These are phyloP conservation scores for Haplosporangium gracile DNA, from an alignment of 192 early-diverging fungal genomes.

Conservation along the genomic window DNA sequence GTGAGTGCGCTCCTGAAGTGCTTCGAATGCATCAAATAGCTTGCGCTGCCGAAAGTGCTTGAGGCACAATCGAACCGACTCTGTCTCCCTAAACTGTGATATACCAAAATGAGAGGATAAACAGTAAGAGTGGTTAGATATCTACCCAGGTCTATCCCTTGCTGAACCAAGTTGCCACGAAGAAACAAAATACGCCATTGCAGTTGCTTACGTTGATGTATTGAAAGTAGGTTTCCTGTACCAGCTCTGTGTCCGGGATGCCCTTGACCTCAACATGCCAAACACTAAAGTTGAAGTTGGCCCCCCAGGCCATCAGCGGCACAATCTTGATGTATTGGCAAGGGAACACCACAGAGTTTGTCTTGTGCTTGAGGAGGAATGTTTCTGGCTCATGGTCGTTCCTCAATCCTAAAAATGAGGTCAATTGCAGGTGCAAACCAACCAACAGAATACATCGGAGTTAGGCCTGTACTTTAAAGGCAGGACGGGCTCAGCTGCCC, in stretches of 20 bases:
- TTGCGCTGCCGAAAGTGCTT: constrained; percentile 91
- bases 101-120: background rate
- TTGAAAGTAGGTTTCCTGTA: constrained; percentile 74
- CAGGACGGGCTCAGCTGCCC: background rate
- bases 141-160: background rate
- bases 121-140: background rate
- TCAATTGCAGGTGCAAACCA: background rate
- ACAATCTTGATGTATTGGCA: constrained; percentile 95
- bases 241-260: constrained; percentile 73
- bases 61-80: constrained; percentile 87
- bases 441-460: background rate
- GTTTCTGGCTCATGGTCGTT: constrained; percentile 89
- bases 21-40: constrained; percentile 77
- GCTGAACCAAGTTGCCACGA: too few relatives aligned
- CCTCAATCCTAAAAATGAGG: constrained; percentile 56
- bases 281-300: constrained; percentile 96
- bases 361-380: constrained; percentile 84
- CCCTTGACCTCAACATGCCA: constrained; percentile 95
- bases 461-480: background rate
- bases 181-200: too few relatives aligned
- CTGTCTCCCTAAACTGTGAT: constrained; percentile 76
- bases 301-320: constrained; percentile 89
- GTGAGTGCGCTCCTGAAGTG: constrained; percentile 72
- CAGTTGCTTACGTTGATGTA: constrained; percentile 71
- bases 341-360: constrained; percentile 85